Evolutionary conservation across 1,284 basidiomycete species (phyloP).

Genomic region (Volvariella volvacea): DNA sequence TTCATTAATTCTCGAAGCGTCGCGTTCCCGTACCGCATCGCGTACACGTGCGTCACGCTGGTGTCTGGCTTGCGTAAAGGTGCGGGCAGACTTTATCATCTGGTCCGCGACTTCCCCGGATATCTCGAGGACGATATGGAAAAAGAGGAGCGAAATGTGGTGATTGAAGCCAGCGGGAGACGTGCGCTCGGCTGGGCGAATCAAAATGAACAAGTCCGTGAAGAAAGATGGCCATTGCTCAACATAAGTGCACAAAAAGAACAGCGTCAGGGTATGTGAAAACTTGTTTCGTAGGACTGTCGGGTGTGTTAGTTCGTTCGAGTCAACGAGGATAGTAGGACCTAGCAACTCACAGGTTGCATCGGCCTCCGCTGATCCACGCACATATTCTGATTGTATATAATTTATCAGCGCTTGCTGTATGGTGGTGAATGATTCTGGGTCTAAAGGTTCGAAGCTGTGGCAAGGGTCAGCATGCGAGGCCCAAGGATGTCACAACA

Average conservation of each 20-base stretch:
- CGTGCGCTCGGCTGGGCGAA: conserved; percentile 53
- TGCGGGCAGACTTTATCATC: conserved; percentile 78
- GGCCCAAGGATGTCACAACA: conserved; percentile 3
- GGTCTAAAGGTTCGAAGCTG: conserved; percentile 67
- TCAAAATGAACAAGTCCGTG: conserved; percentile 69
- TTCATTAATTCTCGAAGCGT: conserved; percentile 84
- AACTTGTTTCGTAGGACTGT: conserved; percentile 94
- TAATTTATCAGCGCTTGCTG: conserved; percentile 68
- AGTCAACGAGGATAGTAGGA: not conserved
- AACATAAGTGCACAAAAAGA: conserved; percentile 89
- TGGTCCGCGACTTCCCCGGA: conserved; percentile 91
- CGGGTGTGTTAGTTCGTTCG: conserved; percentile 1
- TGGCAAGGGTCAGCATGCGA: conserved; percentile 7
- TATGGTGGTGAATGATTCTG: conserved; percentile 61
- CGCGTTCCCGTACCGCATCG: conserved; percentile 85
- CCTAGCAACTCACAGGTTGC: conserved; percentile 56
- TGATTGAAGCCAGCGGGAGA: conserved; percentile 61
- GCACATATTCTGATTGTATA: conserved; percentile 74
- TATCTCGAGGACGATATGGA: conserved; percentile 86
- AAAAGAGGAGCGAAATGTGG: conserved; percentile 79
- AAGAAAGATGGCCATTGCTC: conserved; percentile 82
- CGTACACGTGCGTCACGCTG: conserved; percentile 77
- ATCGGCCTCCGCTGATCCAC: conserved; percentile 67
- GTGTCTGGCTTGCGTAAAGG: conserved; percentile 64
- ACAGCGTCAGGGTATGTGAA: conserved; percentile 91